Evolutionary conservation across 176 grass and related monocot genomes (phyloP).

Genomic region (Pontederia crassipes): DNA sequence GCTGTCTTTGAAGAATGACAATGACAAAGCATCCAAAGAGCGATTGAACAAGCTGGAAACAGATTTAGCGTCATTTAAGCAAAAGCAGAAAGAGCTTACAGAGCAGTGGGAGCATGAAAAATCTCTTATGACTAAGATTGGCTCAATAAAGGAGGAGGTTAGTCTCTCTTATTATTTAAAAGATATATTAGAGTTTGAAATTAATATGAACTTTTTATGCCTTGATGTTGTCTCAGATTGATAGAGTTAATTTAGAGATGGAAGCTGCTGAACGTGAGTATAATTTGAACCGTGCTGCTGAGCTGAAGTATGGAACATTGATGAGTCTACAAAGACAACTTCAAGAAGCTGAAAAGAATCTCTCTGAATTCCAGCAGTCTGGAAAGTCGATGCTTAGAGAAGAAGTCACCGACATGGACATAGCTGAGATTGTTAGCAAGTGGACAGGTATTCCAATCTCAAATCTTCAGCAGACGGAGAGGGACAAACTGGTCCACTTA

Average conservation of each 20-base stretch:
- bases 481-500: constrained; percentile 64
- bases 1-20: constrained; percentile 86
- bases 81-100: constrained; percentile 70
- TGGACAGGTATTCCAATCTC: constrained; percentile 94
- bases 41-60: constrained; percentile 71
- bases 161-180: neutral
- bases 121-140: constrained; percentile 69
- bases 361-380: constrained; percentile 68
- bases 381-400: constrained; percentile 81
- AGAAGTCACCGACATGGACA: constrained; percentile 83
- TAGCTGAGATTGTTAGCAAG: constrained; percentile 88
- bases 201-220: neutral
- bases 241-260: constrained; percentile 94
- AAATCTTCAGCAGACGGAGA: constrained; percentile 94
- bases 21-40: constrained; percentile 82
- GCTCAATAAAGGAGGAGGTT: constrained; percentile 92
- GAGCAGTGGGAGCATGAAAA: constrained; percentile 89
- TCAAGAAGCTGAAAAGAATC: constrained; percentile 78
- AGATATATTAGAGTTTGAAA: neutral
- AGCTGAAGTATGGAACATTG: constrained; percentile 84
- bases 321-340: constrained; percentile 69
- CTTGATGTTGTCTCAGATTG: constrained; percentile 44
- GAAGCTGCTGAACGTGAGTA: constrained; percentile 89
- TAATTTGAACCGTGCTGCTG: constrained; percentile 76
- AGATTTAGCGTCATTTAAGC: constrained; percentile 71